Percentiles rank a stretch among this genome's conserved stretches.
Evolutionary conservation across 495 filamentous ascomycete genomes (phyloP).

Genomic region (Neohortaea acidophila): DNA sequence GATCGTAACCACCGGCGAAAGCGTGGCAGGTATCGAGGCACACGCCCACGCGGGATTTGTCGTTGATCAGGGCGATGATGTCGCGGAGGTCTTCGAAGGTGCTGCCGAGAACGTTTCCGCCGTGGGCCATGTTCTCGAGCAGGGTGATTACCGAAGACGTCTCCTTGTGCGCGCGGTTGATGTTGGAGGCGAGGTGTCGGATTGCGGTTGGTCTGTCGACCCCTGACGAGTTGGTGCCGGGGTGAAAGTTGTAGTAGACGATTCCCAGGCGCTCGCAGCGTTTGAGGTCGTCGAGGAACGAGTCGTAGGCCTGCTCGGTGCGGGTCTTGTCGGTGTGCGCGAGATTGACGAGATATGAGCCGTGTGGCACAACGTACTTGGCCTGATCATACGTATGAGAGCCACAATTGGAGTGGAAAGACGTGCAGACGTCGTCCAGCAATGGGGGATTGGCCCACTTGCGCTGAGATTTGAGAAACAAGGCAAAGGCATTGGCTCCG

Average conservation of each 20-base stretch:
- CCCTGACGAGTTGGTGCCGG: constrained; percentile 49
- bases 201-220: constrained; percentile 50
- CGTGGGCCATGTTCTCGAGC: constrained; percentile 82
- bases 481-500: constrained; percentile 77
- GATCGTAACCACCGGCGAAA: constrained; percentile 85
- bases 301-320: constrained; percentile 68
- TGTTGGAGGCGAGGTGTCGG: constrained; percentile 54
- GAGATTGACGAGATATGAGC: constrained; percentile 91
- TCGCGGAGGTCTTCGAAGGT: constrained; percentile 72
- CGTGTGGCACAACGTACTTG: constrained; percentile 59
- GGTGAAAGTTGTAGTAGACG: constrained; percentile 91
- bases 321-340: constrained; percentile 67
- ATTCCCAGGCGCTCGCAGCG: constrained; percentile 85
- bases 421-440: constrained; percentile 44
- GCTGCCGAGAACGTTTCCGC: constrained; percentile 72
- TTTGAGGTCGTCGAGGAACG: constrained; percentile 76
- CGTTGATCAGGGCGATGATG: constrained; percentile 60
- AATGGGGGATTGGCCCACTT: constrained; percentile 86
- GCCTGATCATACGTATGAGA: constrained; percentile 58
- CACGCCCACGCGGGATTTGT: constrained; percentile 81
- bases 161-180: constrained; percentile 64
- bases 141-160: constrained; percentile 66
- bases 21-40: constrained; percentile 95
- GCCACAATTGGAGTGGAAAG: constrained; percentile 50
- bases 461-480: constrained; percentile 89